A percentile compares a stretch with the other conserved stretches of the same genome.
Conservation (phyloP, 2,329 filamentous ascomycete genomes). For the Trichoderma sp. region DNA sequence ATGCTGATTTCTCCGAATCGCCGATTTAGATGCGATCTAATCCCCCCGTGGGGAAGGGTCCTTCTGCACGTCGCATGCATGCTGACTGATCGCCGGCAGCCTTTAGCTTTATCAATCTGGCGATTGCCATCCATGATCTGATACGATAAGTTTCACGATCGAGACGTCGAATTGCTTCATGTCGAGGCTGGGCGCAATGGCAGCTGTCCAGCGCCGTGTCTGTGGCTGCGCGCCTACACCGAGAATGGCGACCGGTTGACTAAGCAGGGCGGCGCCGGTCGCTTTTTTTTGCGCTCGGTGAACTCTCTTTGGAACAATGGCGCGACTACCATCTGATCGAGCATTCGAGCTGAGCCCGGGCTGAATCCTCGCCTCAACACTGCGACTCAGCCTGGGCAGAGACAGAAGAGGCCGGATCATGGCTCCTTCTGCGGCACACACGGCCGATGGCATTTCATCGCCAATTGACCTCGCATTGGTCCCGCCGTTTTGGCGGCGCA, state of each 20-base stretch:
- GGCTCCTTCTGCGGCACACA: conserved; percentile 41
- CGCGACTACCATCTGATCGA: conserved; percentile 5
- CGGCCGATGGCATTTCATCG: conserved; percentile 39
- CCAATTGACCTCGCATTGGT: conserved; percentile 40
- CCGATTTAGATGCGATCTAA: conserved; percentile 20
- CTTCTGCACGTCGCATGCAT: conserved; percentile 2
- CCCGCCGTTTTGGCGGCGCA: conserved; percentile 44
- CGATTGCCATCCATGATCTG: neutral
- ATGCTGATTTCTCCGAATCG: conserved; percentile 27
- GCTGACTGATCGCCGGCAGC: conserved; percentile 13
- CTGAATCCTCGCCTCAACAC: neutral
- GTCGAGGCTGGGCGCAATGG: neutral
- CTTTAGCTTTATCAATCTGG: conserved; percentile 11
- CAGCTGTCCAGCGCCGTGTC: neutral
- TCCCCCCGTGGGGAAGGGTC: conserved; percentile 20
- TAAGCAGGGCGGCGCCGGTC: conserved; percentile 19
- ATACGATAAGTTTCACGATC: neutral
- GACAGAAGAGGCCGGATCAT: conserved; percentile 32
- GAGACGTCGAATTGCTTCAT: neutral
- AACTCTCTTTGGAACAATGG: conserved; percentile 4
- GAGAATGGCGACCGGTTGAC: conserved; percentile 14
- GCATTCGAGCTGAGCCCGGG: neutral
- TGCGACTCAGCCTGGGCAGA: neutral
- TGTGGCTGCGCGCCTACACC: conserved; percentile 3
- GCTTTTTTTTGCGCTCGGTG: conserved; percentile 26